Conservation (phyloP, 306 rosid species). For the Lagenaria siceraria region DNA sequence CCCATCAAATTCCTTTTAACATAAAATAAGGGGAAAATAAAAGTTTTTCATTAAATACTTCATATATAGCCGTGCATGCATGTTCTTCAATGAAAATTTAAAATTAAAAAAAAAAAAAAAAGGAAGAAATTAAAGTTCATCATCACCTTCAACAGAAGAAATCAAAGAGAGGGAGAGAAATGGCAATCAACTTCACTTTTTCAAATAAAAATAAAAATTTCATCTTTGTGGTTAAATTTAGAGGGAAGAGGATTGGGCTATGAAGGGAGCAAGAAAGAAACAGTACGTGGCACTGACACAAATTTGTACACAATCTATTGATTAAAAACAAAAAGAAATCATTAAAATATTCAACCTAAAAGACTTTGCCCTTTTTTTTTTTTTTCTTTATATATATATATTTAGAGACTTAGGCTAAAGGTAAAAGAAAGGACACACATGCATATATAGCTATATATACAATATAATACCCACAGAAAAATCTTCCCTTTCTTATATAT, state of each 20-base stretch:
- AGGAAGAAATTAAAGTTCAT: not conserved
- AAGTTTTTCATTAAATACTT: not conserved
- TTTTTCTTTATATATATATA: not conserved
- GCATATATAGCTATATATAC: not conserved
- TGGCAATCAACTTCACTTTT: not conserved
- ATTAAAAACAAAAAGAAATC: not conserved
- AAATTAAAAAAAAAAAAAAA: not conserved
- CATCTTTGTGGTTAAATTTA: not conserved
- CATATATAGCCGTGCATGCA: not conserved
- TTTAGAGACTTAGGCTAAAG: not conserved
- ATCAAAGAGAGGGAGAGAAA: not conserved
- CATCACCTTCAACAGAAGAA: not conserved
- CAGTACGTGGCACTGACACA: constrained; percentile 7
- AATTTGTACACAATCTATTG: not conserved
- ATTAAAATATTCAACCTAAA: not conserved
- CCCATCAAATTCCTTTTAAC: constrained; percentile 1
- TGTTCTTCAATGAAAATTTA: not conserved
- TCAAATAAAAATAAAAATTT: too few relatives aligned
- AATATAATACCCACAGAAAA: constrained; percentile 10
- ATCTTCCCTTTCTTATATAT: not conserved
- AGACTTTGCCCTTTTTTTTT: not conserved
- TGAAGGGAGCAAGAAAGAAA: not conserved
- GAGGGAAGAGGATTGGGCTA: not conserved
- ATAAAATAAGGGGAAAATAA: not conserved
- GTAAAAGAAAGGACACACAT: not conserved